Conservation (phyloP, 106 monocot species). For the Posidonia australis region DNA sequence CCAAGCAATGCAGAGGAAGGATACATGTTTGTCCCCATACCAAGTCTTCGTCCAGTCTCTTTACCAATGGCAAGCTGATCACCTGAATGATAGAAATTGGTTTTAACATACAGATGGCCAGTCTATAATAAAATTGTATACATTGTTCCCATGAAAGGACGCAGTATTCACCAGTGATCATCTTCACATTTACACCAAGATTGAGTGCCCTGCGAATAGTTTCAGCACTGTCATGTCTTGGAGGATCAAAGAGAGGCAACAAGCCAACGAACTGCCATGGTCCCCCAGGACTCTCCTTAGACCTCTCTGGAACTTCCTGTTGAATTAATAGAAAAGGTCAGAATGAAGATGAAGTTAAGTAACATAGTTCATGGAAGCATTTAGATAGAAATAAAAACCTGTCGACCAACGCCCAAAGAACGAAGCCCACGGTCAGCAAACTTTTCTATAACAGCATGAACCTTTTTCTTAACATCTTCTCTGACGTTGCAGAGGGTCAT, state of each 20-base stretch:
- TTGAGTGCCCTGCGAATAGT: conserved; percentile 89
- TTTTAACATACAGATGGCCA: background rate
- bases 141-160: background rate
- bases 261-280: conserved; percentile 94
- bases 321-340: background rate
- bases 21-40: conserved; percentile 58
- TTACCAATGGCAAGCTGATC: conserved; percentile 54
- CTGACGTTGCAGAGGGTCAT: conserved; percentile 52
- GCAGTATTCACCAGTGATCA: conserved; percentile 75
- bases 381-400: conserved; percentile 19
- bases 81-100: conserved; percentile 12
- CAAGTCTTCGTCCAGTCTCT: conserved; percentile 48
- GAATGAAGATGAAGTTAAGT: background rate
- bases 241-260: conserved; percentile 89
- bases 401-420: conserved; percentile 51
- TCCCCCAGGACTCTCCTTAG: conserved; percentile 61
- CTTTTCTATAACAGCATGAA: conserved; percentile 56
- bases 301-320: conserved; percentile 91
- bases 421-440: conserved; percentile 73
- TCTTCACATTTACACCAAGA: conserved; percentile 97
- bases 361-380: background rate
- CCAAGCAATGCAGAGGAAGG: conserved; percentile 49
- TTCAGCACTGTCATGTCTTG: conserved; percentile 96
- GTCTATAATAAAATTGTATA: background rate
- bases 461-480: conserved; percentile 56